phyloP scores from a whole-genome alignment of 2,329 filamentous ascomycete genomes.

The Aspergillus pseudoterreus region DNA sequence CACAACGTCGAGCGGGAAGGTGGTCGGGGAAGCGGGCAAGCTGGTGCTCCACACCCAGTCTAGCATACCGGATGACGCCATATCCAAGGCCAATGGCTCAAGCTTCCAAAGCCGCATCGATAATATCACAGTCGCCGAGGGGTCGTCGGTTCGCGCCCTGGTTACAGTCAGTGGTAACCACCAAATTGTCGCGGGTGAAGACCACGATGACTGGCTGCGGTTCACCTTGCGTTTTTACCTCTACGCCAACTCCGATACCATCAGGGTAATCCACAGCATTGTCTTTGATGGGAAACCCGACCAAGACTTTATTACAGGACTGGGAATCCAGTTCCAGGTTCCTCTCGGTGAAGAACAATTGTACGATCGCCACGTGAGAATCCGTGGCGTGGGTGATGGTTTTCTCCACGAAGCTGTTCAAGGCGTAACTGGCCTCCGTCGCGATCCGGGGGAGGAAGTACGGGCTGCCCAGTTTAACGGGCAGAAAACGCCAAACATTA shows the following conservation, averaged over 20 bases:
- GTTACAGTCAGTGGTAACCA: slow-evolving; percentile 46
- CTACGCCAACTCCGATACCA: slow-evolving; percentile 54
- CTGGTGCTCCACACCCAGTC: slow-evolving; percentile 54
- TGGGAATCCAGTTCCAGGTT: slow-evolving; percentile 36
- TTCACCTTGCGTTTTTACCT: slow-evolving; percentile 58
- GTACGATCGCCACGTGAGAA: slow-evolving; percentile 57
- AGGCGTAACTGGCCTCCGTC: slow-evolving; percentile 57
- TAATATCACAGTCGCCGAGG: slow-evolving; percentile 48
- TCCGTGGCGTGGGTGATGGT: slow-evolving; percentile 55
- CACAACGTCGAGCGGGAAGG: slow-evolving; percentile 39
- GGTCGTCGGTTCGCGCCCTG: slow-evolving; percentile 43
- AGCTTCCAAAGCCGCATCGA: slow-evolving; percentile 50
- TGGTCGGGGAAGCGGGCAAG: slow-evolving; percentile 44
- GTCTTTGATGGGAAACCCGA: slow-evolving; percentile 51
- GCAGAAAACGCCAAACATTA: slow-evolving; percentile 1
- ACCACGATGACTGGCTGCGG: slow-evolving; percentile 50
- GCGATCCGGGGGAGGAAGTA: slow-evolving; percentile 47
- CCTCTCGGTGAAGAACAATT: slow-evolving; percentile 51
- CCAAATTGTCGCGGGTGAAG: slow-evolving; percentile 23
- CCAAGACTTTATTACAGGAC: slow-evolving; percentile 51
- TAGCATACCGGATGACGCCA: slow-evolving; percentile 39
- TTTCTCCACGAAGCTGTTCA: slow-evolving; percentile 57
- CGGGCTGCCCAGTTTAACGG: slow-evolving; percentile 42
- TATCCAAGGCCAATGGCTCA: slow-evolving; percentile 35
- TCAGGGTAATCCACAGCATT: slow-evolving; percentile 55